Evolutionary conservation across 257 asterid species (phyloP), one percentile per base, ranked within the genome.

Genomic region (Fraxinus excelsior): DNA sequence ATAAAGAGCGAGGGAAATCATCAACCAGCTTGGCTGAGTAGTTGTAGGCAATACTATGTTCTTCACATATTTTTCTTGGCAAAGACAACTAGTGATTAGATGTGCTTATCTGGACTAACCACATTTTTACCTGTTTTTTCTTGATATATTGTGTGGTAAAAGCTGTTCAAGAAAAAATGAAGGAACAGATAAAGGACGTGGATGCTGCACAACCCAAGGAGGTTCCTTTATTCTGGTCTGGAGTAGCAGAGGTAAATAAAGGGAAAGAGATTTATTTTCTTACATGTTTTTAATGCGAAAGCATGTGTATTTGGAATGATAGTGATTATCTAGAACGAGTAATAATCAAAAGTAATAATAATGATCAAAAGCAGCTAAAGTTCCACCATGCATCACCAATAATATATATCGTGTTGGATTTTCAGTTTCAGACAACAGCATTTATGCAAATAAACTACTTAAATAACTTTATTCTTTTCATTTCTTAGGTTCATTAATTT

Each of bases 161-260:
- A 96, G 99, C 88, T 88, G 88, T 91, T 84, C 91, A 86, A 67
- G 86, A 83, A 82, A 89, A 85, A 88, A 40, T 93, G 82, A 82
- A 78, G 80, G 90, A 87, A 69, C 98, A 91, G 80, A 85, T 88
- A 74, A 86, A 93, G 87, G 97, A 87, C 80, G 96, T 96, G 71
- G 89, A 83, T 46, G 90, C 85, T 78, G 92, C 83, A 75, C 90
- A 85, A 82, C 77, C 92, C 32, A 86, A 84, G 86, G 94, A 86
- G 82, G 97, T 93, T 80, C 79, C 84, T 29, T 73, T 96, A 51
- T 76, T 82, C 74, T 96, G 99, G 99, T 81, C 67, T 79, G 99
- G 97, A 74, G 81, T 96, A 82, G 99, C 98, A 53, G 99, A 96
- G 96, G 99, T 96, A 84, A 87, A 85, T 76, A 72, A 16, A 70